Base-by-base conservation (phyloP, 179 eudicot genomes). In the Amaranthus tricolor region DNA sequence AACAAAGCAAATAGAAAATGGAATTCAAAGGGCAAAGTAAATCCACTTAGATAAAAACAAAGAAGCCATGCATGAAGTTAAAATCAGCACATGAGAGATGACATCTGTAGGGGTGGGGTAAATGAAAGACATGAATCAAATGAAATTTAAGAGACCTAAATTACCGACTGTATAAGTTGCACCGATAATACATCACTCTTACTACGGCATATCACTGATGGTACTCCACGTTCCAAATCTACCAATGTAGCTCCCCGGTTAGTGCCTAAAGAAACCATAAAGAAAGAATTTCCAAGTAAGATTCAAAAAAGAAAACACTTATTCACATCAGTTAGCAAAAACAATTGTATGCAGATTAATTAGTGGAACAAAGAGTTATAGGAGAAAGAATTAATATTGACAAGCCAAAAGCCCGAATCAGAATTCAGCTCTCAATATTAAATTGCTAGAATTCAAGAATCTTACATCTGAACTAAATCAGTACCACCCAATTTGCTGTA, bases 171-270 rank as follows among this genome's bases (percentile, higher is more conserved):
- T 81, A 87, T 86, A 77, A 88, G 69, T 82, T 92, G 90, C 74
- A 89, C 66, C 62, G 96, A 83, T 66, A 94, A 82, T 75, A 89
- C 92, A 73, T 94, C 97, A 66, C 98, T 94, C 80, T 84, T 89
- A 73, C 94, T 85, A 45, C 87, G 87, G 63, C 86, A 84, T 70
- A 90, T 70, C 85, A 79, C 73, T 51, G 89, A 82, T 4, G 74
- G 72, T 20, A 20, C 77, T 76, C 87, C 85, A 70, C 90, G 85
- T 84, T 92, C 94, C 74, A 90, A 51, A 80, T 89, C 78, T 70
- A 92, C 85, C 77, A 86, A 61, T 56, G 84, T 76, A 84, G 88
- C 97, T 90, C 98, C 97, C 73, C 76, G 77, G 80, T 86, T 77
- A 80, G 96, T 90, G 75, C 97, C 97, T 94, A 82, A 55, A 43